phyloP scores from a whole-genome alignment of 169 alveolate species.

The Plasmodium coatneyi region DNA sequence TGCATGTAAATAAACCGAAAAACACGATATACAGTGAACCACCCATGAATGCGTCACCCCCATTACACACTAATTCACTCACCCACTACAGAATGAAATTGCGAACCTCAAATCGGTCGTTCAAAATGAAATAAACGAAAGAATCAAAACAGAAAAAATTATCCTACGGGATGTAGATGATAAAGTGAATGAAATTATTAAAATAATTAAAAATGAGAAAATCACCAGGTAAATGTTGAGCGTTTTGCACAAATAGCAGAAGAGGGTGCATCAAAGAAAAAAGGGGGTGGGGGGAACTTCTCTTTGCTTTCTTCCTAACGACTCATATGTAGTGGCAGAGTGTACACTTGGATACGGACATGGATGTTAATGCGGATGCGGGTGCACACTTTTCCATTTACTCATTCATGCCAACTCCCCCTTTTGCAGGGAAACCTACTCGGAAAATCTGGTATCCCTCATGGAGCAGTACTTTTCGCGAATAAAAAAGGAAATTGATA shows the following conservation, averaged over 20 bases:
- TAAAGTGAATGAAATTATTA: slow-evolving; percentile 57
- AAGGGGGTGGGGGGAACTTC: neutral
- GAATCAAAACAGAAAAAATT: slow-evolving; percentile 60
- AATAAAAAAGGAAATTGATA: slow-evolving; percentile 69
- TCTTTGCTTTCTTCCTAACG: neutral
- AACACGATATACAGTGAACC: neutral
- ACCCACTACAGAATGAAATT: slow-evolving; percentile 35
- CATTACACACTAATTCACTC: neutral
- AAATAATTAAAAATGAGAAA: slow-evolving; percentile 63
- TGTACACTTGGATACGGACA: neutral
- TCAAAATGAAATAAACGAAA: slow-evolving; percentile 62
- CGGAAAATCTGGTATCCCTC: slow-evolving; percentile 68
- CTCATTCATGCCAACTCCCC: neutral
- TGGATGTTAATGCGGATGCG: neutral
- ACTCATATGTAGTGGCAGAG: neutral
- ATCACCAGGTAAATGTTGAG: slow-evolving; percentile 37
- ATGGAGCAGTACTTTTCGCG: slow-evolving; percentile 67
- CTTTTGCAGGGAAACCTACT: slow-evolving; percentile 49
- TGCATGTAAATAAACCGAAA: neutral
- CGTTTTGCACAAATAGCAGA: neutral
- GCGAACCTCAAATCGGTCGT: slow-evolving; percentile 30
- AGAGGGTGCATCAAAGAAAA: neutral
- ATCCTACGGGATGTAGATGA: slow-evolving; percentile 67
- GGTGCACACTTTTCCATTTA: neutral
- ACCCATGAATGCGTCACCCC: neutral